Evolutionary conservation across 768 basidiomycete genomes (phyloP), one percentile per base, ranked within the genome.

Genomic region (Imleria badia): DNA sequence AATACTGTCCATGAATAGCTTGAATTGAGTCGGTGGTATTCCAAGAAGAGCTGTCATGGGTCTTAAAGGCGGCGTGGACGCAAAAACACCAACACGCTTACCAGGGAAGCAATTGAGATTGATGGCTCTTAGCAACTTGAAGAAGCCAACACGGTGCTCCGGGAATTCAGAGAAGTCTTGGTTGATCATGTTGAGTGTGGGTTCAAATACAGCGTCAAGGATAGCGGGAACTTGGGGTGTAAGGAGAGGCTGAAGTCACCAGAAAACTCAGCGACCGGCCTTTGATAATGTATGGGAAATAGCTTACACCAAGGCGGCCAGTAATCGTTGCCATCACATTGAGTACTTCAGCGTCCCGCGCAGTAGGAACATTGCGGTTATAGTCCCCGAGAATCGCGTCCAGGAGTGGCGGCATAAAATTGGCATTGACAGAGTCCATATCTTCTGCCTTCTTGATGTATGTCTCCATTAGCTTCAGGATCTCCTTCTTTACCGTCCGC

Each of bases 321-420:
- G 89, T 94, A 61, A 98, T 97, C 13, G 94, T 94, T 22, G 94
- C 90, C 90, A 98, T 96, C 45, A 97, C 90, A 68, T 97, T 95
- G 55, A 99, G 76, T 1, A 99, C 97, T 70, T 98, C 97, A 3
- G 97, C 95, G 65, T 99, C 97, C 52, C 97, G 78, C 10, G 97
- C 94, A 22, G 87, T 81, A 3, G 97, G 89, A 1, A 97, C 91
- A 69, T 98, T 98, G 54, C 89, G 86, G 67, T 84, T 89, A 75
- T 99, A 99, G 71, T 99, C 97, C 36, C 91, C 94, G n/a, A 99
- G 83, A 50, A 98, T 94, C 39, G 97, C 95, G 63, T 99, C 97
- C 42, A 99, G 79, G 47, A 99, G 75, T 22, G 92, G 93, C 19
- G 97, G 97, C 72, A 98, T 95, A 67, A 98, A 87, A 66, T 87